Conservation (phyloP, 257 asterid species). For the Oldenlandia corymbosa region DNA sequence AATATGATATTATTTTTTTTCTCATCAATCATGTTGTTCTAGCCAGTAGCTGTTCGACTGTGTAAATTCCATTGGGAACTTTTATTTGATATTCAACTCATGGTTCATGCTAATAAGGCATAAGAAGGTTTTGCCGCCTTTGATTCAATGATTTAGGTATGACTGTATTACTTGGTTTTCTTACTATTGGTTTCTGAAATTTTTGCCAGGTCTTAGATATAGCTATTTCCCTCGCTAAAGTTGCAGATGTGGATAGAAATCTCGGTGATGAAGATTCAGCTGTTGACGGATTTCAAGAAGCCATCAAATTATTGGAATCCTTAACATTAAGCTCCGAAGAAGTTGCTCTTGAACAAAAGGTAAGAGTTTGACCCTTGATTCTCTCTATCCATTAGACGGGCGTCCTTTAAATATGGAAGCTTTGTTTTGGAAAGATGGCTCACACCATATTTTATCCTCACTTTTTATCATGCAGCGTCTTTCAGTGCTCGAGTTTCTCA, state of each 20-base stretch:
- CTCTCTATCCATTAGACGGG: background rate
- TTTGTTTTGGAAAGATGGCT: conserved; percentile 11
- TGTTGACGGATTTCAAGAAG: conserved; percentile 65
- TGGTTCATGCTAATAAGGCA: too few relatives aligned
- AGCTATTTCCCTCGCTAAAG: conserved; percentile 83
- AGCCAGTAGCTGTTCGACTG: too few relatives aligned
- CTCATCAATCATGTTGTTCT: too few relatives aligned
- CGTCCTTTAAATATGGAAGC: background rate
- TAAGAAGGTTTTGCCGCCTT: background rate
- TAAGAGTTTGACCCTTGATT: conserved; percentile 19
- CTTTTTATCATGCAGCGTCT: conserved; percentile 50
- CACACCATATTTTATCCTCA: background rate
- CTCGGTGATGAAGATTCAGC: conserved; percentile 63
- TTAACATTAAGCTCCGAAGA: conserved; percentile 47
- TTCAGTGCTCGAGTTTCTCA: conserved; percentile 71
- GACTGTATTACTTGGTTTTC: background rate
- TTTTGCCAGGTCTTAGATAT: conserved; percentile 65
- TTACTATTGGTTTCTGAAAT: background rate
- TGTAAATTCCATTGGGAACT: background rate
- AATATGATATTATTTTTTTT: too few relatives aligned
- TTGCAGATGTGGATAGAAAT: conserved; percentile 86
- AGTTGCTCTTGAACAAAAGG: conserved; percentile 60
- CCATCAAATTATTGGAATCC: conserved; percentile 57
- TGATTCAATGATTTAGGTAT: background rate
- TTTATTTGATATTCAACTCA: too few relatives aligned